These are phyloP conservation scores for Vigna angularis DNA, from an alignment of 306 rosid species.

Conservation along the genomic window DNA sequence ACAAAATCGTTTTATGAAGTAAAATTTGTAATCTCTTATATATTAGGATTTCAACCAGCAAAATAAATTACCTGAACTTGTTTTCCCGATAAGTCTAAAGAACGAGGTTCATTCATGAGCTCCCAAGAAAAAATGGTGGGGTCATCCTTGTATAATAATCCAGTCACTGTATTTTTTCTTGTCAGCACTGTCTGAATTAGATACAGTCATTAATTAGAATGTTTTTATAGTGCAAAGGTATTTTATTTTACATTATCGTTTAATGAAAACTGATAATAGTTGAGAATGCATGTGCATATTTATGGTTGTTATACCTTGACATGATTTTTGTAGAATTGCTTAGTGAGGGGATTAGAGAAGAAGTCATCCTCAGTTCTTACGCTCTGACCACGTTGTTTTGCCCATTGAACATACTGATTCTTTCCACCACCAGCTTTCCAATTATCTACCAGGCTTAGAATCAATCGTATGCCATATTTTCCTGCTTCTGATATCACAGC, in stretches of 20 bases:
- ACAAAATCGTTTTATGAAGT: too few relatives aligned
- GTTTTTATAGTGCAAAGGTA: too few relatives aligned
- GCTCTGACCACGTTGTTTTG: neutral
- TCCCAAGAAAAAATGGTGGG: conserved; percentile 50
- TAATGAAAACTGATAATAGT: too few relatives aligned
- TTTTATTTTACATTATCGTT: too few relatives aligned
- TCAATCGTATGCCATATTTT: conserved; percentile 25
- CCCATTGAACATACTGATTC: conserved; percentile 29
- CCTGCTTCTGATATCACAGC: conserved; percentile 42
- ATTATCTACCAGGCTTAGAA: conserved; percentile 34
- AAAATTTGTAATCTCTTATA: too few relatives aligned
- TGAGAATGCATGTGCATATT: too few relatives aligned
- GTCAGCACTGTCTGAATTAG: conserved; percentile 16
- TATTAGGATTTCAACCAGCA: too few relatives aligned
- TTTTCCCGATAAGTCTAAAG: conserved; percentile 30
- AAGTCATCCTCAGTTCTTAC: conserved; percentile 29
- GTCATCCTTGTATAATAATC: conserved; percentile 35
- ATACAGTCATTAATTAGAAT: neutral
- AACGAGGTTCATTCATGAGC: conserved; percentile 55
- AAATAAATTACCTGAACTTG: conserved; percentile 43
- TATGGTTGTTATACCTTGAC: conserved; percentile 2
- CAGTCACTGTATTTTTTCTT: conserved; percentile 35
- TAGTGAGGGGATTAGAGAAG: conserved; percentile 10
- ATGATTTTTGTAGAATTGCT: conserved; percentile 41
- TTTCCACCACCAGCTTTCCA: conserved; percentile 40